Evolutionary conservation across 441 rosid genomes (phyloP).

Genomic region (Populus tomentosa): DNA sequence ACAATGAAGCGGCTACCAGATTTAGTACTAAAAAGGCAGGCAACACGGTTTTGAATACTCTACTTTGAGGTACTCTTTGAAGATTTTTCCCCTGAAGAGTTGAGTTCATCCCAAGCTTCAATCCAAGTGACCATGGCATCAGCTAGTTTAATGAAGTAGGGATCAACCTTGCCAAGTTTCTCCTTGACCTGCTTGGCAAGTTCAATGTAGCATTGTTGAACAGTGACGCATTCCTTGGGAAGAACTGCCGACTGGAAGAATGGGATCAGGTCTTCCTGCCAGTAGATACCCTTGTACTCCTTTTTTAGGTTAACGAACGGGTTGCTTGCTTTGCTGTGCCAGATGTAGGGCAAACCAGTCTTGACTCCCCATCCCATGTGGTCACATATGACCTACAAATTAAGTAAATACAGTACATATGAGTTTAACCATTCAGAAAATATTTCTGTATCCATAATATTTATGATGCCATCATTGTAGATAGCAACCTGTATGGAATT

Average conservation of each 20-base stretch:
- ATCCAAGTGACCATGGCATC: slow-evolving; percentile 99
- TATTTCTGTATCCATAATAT: not conserved
- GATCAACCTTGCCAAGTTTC: slow-evolving; percentile 62
- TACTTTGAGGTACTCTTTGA: slow-evolving; percentile 26
- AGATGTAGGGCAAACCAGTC: slow-evolving; percentile 88
- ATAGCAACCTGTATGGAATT: not conserved
- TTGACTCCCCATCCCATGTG: slow-evolving; percentile 87
- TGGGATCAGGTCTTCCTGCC: slow-evolving; percentile 92
- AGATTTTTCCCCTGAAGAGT: slow-evolving; percentile 31
- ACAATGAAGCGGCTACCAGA: not conserved
- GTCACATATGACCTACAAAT: slow-evolving; percentile 69
- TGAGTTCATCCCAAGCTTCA: slow-evolving; percentile 95
- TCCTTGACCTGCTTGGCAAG: slow-evolving; percentile 78
- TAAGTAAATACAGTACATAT: not conserved
- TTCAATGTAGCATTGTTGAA: slow-evolving; percentile 82
- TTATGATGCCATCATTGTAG: not conserved
- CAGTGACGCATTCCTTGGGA: slow-evolving; percentile 74
- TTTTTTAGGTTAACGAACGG: slow-evolving; percentile 85
- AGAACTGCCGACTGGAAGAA: slow-evolving; percentile 71
- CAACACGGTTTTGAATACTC: not conserved
- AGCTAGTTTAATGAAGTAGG: slow-evolving; percentile 74
- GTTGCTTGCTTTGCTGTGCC: slow-evolving; percentile 98
- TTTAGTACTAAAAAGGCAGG: not conserved
- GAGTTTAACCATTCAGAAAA: not conserved
- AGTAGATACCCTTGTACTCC: slow-evolving; percentile 87